phyloP scores from a whole-genome alignment of 768 basidiomycete species.

The Auriscalpium vulgare region DNA sequence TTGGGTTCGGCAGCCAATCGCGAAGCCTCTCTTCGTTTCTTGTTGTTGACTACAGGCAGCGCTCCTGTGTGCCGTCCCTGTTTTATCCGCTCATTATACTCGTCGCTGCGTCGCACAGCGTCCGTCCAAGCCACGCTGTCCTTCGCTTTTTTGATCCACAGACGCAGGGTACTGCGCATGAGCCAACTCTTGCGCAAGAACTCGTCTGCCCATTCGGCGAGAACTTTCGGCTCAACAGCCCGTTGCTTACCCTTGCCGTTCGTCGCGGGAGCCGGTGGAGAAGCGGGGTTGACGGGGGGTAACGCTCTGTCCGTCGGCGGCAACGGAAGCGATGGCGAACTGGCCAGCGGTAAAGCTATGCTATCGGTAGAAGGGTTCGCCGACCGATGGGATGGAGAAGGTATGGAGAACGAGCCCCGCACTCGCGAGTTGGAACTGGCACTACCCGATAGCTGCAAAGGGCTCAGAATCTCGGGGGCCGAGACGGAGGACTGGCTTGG shows the following conservation, averaged over 20 bases:
- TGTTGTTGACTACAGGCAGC: slow-evolving; percentile 6
- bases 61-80: slow-evolving; percentile 26
- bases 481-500: slow-evolving; percentile 15
- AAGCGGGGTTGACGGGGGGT: background rate
- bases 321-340: slow-evolving; percentile 1
- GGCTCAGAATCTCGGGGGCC: slow-evolving; percentile 20
- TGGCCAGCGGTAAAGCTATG: no score
- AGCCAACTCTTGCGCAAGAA: slow-evolving; percentile 1
- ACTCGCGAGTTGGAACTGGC: slow-evolving; percentile 1
- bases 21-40: slow-evolving; percentile 21
- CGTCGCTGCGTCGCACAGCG: slow-evolving; percentile 52
- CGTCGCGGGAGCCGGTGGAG: background rate
- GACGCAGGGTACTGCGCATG: slow-evolving; percentile 3
- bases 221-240: background rate
- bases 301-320: background rate
- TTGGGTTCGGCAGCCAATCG: slow-evolving; percentile 11
- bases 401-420: no score
- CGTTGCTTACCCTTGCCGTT: slow-evolving; percentile 9
- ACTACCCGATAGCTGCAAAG: slow-evolving; percentile 15
- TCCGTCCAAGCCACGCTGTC: slow-evolving; percentile 24
- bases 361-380: no score
- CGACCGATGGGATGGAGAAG: no score
- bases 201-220: slow-evolving; percentile 1
- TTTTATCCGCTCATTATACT: slow-evolving; percentile 47
- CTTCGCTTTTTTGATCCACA: slow-evolving; percentile 5